Base-by-base conservation (phyloP, 108 stramenopile genomes). In the Cyclotella kingstonii region DNA sequence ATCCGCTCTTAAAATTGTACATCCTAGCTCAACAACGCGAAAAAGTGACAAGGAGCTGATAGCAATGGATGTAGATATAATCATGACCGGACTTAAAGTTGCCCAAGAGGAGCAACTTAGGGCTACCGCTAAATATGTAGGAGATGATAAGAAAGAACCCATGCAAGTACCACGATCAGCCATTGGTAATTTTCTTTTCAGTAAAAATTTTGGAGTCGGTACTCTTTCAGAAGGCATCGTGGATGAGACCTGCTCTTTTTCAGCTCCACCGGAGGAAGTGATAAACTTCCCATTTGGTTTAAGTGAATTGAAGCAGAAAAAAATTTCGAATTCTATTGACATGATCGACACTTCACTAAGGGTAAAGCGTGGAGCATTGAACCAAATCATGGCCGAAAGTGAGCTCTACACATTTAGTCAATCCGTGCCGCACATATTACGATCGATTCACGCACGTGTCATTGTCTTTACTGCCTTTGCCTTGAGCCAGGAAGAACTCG, bases 41-140 rank as follows among this genome's bases (percentile, higher is more conserved):
- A 76, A 86, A 35, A 78, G 69, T 53, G 93, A 94, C 61, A 86
- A 81, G 50, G 89, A 91, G 43, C 40, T 89, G 8, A 49, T 94
- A 23, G 87, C 93, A 22, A 85, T 94, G 87, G 93, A 90, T 65
- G 84, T 85, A 6, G 87, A 94, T 59, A 90, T 94, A 45, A 73
- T 90, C 28, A 85, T 90, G 80, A 90, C 83, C 8, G 85, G 84
- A 14, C 49, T 90, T 26, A 94, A 94, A 55, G 83, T 94, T 2
- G 86, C 93, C 7, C 89, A 94, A 57, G 93, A 94, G 34, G 93
- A 94, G 69, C 89, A 91, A 55, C 76, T 94, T 43, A 84, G 82
- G 62, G 87, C 84, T 8, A 89, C 93, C 9, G 47, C 70, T 7
- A 78, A 81, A 23, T 82, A 90, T 63, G 82, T 88, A 0, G 54